These are phyloP conservation scores for Talaromyces albobiverticillius DNA, from an alignment of 2,329 filamentous ascomycete genomes.

Conservation along the genomic window DNA sequence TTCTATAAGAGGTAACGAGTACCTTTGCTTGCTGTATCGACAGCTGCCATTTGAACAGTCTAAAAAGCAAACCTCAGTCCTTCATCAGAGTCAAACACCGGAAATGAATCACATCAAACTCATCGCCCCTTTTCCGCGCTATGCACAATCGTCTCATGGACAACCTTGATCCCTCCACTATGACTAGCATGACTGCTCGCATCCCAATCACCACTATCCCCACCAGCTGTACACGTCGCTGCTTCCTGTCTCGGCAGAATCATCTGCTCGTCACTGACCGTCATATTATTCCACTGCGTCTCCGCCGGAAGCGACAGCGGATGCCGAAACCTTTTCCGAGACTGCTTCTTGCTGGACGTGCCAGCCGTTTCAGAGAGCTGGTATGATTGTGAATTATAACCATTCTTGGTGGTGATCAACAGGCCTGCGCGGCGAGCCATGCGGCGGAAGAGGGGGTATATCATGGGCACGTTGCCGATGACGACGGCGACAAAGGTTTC, in stretches of 20 bases:
- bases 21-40: too few species aligned
- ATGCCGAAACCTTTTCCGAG: constrained; percentile 29
- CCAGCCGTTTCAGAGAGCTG: not conserved
- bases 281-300: constrained; percentile 28
- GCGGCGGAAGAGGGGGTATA: constrained; percentile 36
- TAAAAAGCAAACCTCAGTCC: too few species aligned
- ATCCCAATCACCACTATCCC: not conserved
- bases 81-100: too few species aligned
- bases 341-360: not conserved
- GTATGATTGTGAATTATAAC: too few species aligned
- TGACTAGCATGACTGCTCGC: constrained; percentile 10
- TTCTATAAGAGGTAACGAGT: too few species aligned
- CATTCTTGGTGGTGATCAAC: not conserved
- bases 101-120: too few species aligned
- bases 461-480: constrained; percentile 43
- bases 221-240: not conserved
- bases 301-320: constrained; percentile 30
- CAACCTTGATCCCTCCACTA: constrained; percentile 28
- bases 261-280: constrained; percentile 26
- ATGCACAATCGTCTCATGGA: constrained; percentile 30
- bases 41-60: too few species aligned
- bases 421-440: not conserved
- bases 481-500: constrained; percentile 47
- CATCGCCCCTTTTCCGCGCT: constrained; percentile 16
- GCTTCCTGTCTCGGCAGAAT: constrained; percentile 12